Percentiles rank a stretch among this genome's conserved stretches.
Conservation (phyloP, 148 eudicot species). For the Nyssa sinensis region DNA sequence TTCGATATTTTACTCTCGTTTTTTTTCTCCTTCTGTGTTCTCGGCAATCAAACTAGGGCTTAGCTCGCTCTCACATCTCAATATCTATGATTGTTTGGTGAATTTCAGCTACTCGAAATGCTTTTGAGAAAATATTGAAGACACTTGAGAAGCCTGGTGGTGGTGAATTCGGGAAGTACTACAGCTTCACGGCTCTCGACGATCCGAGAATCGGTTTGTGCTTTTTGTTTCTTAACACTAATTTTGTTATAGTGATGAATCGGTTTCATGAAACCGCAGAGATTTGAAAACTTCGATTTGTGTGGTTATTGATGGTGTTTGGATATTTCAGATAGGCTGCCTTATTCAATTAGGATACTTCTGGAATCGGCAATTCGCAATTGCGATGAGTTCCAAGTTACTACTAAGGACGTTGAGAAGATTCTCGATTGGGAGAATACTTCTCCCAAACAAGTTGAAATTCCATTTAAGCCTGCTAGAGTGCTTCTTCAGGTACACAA, state of each 20-base stretch:
- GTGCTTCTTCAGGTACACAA: conserved; percentile 8
- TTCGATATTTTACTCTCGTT: no score
- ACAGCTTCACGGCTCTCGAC: no score
- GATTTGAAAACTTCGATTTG: no score
- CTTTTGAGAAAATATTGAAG: conserved; percentile 6
- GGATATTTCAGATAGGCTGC: conserved; percentile 5
- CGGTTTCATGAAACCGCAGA: no score
- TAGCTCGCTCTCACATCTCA: no score
- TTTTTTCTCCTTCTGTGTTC: not conserved
- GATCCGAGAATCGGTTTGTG: no score
- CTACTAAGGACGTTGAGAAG: not conserved
- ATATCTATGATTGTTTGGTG: no score
- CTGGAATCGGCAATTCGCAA: conserved; percentile 9
- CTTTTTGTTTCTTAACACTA: no score
- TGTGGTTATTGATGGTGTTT: no score
- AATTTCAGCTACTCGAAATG: not conserved
- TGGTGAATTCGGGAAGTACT: no score
- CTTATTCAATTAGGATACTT: conserved; percentile 7
- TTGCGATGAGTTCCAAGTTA: conserved; percentile 9
- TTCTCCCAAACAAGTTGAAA: not conserved
- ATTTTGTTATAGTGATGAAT: no score
- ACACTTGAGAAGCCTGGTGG: no score
- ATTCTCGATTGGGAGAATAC: conserved; percentile 7
- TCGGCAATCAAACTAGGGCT: not conserved
- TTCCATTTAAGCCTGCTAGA: conserved; percentile 4